A percentile compares a stretch with the other conserved stretches of the same genome.
phyloP scores from a whole-genome alignment of 345 rosid species.

The Acer saccharum region DNA sequence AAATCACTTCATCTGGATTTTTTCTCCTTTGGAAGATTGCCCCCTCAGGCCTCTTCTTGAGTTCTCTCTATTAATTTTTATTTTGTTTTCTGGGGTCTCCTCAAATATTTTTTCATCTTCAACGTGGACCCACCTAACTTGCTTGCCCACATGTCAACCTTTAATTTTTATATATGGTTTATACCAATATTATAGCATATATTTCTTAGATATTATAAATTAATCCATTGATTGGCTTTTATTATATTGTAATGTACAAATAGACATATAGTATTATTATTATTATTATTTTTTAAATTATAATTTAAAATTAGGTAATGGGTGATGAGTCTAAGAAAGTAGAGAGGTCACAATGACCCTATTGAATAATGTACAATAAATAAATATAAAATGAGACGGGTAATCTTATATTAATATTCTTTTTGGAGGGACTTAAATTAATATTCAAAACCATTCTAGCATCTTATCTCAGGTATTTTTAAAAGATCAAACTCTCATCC shows the following conservation, averaged over 20 bases:
- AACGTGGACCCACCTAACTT: constrained; percentile 19
- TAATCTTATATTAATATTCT: no score
- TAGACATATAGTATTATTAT: no score
- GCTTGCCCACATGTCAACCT: constrained; percentile 35
- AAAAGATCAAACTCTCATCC: not conserved
- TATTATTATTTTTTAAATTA: no score
- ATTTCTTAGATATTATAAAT: no score
- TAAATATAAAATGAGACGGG: not conserved
- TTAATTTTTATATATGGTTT: no score
- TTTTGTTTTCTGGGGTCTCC: not conserved
- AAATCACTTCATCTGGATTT: not conserved
- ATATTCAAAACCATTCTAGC: not conserved
- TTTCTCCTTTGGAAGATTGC: not conserved
- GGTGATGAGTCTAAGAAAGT: constrained; percentile 16
- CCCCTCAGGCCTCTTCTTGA: constrained; percentile 3
- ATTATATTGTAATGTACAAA: no score
- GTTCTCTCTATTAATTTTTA: not conserved
- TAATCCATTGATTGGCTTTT: no score
- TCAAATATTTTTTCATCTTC: not conserved
- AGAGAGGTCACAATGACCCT: constrained; percentile 4
- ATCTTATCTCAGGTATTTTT: not conserved
- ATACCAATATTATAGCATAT: no score
- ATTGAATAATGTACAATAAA: not conserved
- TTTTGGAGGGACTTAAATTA: no score
- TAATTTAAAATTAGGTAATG: not conserved